A percentile compares a stretch with the other conserved stretches of the same genome.
phyloP scores from a whole-genome alignment of 345 rosid genomes.

The Syzygium jambos region DNA sequence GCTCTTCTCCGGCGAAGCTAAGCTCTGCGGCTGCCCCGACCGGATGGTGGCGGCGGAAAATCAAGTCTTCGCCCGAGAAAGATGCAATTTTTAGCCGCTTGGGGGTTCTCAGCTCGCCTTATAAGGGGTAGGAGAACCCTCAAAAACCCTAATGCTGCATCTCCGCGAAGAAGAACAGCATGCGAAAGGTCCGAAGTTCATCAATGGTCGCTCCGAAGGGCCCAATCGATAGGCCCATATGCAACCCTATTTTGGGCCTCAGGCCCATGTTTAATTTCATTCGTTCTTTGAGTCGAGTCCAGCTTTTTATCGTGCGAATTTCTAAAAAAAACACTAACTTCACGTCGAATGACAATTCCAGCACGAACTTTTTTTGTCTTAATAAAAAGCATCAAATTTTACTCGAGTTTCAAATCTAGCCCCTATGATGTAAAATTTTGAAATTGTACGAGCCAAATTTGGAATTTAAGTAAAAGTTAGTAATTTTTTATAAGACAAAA shows the following conservation, averaged over 20 bases:
- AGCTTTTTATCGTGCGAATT: too few relatives aligned
- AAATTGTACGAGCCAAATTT: too few relatives aligned
- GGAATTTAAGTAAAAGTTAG: too few relatives aligned
- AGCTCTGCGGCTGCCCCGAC: not conserved
- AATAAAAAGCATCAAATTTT: too few relatives aligned
- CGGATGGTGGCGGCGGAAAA: not conserved
- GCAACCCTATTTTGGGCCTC: not conserved
- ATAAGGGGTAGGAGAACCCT: not conserved
- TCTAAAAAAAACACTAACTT: too few relatives aligned
- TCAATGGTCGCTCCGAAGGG: not conserved
- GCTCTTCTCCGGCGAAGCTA: not conserved
- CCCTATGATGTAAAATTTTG: too few relatives aligned
- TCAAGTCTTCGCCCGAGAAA: not conserved
- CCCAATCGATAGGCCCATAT: not conserved
- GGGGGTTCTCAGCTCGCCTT: not conserved
- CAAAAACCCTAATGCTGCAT: not conserved
- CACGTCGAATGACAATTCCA: too few relatives aligned
- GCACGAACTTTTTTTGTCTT: too few relatives aligned
- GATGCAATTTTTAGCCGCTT: not conserved
- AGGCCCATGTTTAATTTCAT: not conserved
- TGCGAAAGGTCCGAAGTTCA: not conserved
- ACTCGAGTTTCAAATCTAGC: too few relatives aligned
- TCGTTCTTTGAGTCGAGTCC: not conserved
- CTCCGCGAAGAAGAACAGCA: not conserved
- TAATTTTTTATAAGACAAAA: too few relatives aligned